Percentiles rank a stretch among this genome's conserved stretches.
phyloP scores from a whole-genome alignment of 2,329 filamentous ascomycete species.

The Clonostachys sp. region DNA sequence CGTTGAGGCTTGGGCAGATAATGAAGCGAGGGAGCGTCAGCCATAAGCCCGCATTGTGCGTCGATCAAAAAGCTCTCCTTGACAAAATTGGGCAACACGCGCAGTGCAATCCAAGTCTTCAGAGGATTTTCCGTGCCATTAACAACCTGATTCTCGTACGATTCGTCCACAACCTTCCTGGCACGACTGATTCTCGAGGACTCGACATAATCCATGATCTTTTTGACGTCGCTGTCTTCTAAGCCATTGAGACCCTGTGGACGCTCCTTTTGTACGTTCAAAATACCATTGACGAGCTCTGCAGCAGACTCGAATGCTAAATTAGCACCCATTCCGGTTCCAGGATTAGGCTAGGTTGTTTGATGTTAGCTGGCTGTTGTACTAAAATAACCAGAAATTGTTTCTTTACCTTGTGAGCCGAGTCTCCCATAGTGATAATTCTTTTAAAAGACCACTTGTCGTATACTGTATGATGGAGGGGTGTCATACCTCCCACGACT shows the following conservation, averaged over 20 bases:
- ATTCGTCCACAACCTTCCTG: not conserved
- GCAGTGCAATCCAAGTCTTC: no score
- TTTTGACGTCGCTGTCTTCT: not conserved
- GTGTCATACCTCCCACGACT: constrained; percentile 17
- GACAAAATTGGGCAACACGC: no score
- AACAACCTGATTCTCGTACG: not conserved
- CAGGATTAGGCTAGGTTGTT: constrained; percentile 10
- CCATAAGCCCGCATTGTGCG: no score
- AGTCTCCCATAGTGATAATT: constrained; percentile 21
- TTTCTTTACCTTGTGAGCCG: constrained; percentile 18
- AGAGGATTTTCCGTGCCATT: not conserved
- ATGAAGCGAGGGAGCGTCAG: no score
- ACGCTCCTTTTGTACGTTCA: constrained; percentile 3
- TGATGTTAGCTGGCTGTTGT: no score
- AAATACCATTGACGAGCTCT: not conserved
- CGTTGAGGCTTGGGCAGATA: no score
- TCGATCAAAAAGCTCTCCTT: no score
- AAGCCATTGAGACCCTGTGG: constrained; percentile 4
- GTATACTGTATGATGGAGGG: constrained; percentile 21
- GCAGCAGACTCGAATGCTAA: constrained; percentile 11
- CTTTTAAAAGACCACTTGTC: constrained; percentile 23
- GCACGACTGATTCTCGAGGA: not conserved
- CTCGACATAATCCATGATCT: not conserved
- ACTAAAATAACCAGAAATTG: no score
- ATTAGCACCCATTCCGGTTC: constrained; percentile 15